Base-by-base conservation (phyloP, 2,329 filamentous ascomycete species). In the Verticillium isaacii region DNA sequence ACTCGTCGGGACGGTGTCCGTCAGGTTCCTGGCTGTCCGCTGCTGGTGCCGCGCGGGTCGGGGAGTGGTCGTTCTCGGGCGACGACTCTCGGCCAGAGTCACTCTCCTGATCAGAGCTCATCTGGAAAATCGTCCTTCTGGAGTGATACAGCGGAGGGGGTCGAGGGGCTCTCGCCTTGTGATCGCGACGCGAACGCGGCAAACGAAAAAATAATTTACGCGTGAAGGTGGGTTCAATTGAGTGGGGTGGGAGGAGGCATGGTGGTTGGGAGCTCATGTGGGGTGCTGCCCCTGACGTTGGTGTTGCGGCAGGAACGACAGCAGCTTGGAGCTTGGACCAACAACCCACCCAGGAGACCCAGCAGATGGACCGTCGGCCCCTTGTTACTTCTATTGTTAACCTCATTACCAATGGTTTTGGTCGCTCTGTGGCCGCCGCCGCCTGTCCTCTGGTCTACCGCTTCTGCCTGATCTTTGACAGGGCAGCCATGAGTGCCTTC, bases 281-380 rank as follows among this genome's bases (percentile, higher is more conserved):
- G 68, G 56, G 68, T 68, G 32, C 66, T 70, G 60, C 64, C 60
- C 58, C 61, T 68, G 60, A 66, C 63, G 57, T 63, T 56, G 41
- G 64, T 60, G 37, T 37, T 54, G 39, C 9, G 19, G 45, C n/a
- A 52, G 45, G 45, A 52, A 19, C n/a, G 19, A 8, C 12, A 8
- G 19, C 3, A 23, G 45, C 19, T 52, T 25, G 19, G 19, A 52
- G 45, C 45, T 52, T 52, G 45, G 45, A 52, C 45, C 45, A 19
- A 2, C 34, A 6, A 14, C 34, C 34, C 34, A 14, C 34, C 34
- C 1, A 14, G 7, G 9, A 4, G 7, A 14, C 14, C 14, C 34
- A 14, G 9, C 14, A 9, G 2, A 36, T 36, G 1, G 9, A 36
- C 7, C 14, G 34, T 11, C 34, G 3, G 9, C 14, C 2, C 34